Percentiles rank a stretch among this genome's conserved stretches.
phyloP scores from a whole-genome alignment of 2,329 filamentous ascomycete species.

The Colletotrichum sp. region DNA sequence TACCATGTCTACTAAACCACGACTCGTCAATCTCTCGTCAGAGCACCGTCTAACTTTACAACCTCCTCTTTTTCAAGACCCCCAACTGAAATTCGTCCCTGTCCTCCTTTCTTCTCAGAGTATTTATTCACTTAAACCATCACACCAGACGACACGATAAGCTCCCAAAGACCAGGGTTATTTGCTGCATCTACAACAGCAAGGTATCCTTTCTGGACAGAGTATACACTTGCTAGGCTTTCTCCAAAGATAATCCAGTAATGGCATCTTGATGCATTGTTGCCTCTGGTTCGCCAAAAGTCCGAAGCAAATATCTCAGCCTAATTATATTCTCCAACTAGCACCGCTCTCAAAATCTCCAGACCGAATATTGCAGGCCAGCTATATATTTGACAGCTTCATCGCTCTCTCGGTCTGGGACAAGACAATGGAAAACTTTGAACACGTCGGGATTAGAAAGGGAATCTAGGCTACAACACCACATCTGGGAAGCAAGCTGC shows the following conservation, averaged over 20 bases:
- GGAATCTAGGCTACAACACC: not conserved
- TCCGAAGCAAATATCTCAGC: not conserved
- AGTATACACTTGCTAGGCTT: not conserved
- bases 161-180: fast-evolving
- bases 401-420: fast-evolving
- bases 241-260: not conserved
- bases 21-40: fast-evolving
- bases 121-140: fast-evolving
- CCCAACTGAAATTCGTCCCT: too few species aligned
- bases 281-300: not conserved
- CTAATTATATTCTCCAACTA: not conserved
- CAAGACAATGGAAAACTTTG: too few species aligned
- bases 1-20: fast-evolving
- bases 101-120: not conserved
- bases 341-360: not conserved
- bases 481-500: not conserved
- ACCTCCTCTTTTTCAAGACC: too few species aligned
- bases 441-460: too few species aligned
- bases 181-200: not conserved
- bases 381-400: not conserved
- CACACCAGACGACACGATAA: fast-evolving
- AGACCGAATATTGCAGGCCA: not conserved
- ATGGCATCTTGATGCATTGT: not conserved
- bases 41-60: too few species aligned
- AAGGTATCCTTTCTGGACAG: not conserved